Evolutionary conservation across 495 filamentous ascomycete species (phyloP).

Genomic region (Xeromyces bisporus): DNA sequence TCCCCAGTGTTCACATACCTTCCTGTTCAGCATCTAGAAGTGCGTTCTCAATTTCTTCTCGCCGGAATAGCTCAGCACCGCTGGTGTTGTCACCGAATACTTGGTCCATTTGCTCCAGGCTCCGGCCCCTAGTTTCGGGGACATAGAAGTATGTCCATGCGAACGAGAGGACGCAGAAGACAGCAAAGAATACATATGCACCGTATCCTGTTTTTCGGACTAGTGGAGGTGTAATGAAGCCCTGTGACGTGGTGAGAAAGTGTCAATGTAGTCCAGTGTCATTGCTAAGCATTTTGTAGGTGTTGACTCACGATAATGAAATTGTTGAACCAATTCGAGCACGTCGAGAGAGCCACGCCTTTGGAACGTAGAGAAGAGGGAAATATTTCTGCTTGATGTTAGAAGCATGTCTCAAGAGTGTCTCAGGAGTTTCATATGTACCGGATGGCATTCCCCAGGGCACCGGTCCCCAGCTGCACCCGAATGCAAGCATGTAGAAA

Average conservation of each 20-base stretch:
- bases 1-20: conserved; percentile 10
- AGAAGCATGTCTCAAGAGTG: background rate
- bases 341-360: conserved; percentile 34
- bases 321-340: conserved; percentile 40
- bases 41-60: conserved; percentile 22
- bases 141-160: conserved; percentile 38
- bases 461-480: conserved; percentile 29
- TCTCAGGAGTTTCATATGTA: conserved; percentile 1
- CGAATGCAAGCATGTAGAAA: conserved; percentile 34
- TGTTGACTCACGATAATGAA: conserved; percentile 31
- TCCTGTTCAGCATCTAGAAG: conserved; percentile 9
- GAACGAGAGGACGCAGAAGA: conserved; percentile 37
- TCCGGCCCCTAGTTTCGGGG: conserved; percentile 41
- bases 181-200: conserved; percentile 38
- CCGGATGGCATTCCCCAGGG: conserved; percentile 30
- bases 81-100: conserved; percentile 32
- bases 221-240: conserved; percentile 35
- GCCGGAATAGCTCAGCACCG: conserved; percentile 20
- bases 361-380: conserved; percentile 35
- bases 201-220: conserved; percentile 39
- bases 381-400: conserved; percentile 23
- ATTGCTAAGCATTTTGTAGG: too few relatives aligned
- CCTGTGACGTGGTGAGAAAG: conserved; percentile 10
- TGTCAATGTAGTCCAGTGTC: background rate
- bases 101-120: conserved; percentile 40